Conservation (phyloP, 768 basidiomycete species). For the Termitomyces sp. region DNA sequence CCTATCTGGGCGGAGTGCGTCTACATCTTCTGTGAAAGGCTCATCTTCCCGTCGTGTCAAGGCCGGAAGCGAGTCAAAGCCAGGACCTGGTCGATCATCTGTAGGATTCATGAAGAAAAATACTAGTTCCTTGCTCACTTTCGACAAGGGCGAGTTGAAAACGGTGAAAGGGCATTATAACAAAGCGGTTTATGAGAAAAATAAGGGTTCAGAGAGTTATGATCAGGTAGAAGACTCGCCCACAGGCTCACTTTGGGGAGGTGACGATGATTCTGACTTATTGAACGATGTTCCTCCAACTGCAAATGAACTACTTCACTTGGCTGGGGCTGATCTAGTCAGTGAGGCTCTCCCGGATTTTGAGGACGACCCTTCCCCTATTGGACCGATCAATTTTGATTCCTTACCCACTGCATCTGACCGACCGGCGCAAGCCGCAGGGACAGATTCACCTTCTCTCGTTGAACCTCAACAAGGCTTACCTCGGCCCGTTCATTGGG, state of each 20-base stretch:
- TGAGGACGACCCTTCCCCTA: slow-evolving; percentile 31
- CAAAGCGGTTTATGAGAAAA: neutral
- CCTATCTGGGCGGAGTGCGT: slow-evolving; percentile 21
- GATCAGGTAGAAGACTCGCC: slow-evolving; percentile 1
- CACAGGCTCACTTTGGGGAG: slow-evolving; percentile 5
- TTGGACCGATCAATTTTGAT: neutral
- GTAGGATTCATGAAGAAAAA: slow-evolving; percentile 31
- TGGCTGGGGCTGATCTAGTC: slow-evolving; percentile 39
- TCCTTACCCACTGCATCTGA: neutral
- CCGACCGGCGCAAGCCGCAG: neutral
- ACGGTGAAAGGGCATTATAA: slow-evolving; percentile 42
- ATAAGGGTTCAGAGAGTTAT: neutral
- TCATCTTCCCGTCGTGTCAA: slow-evolving; percentile 1
- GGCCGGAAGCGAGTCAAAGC: slow-evolving; percentile 19
- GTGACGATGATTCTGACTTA: slow-evolving; percentile 6
- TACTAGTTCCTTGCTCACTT: slow-evolving; percentile 49
- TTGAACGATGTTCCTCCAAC: slow-evolving; percentile 23
- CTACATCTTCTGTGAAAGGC: slow-evolving; percentile 1
- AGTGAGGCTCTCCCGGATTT: slow-evolving; percentile 48
- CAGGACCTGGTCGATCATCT: slow-evolving; percentile 51
- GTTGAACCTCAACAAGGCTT: slow-evolving; percentile 5
- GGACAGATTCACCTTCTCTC: neutral
- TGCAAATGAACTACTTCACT: slow-evolving; percentile 38
- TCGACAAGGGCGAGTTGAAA: slow-evolving; percentile 44
- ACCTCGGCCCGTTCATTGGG: slow-evolving; percentile 12